Evolutionary conservation across 805 yeast species (phyloP), one percentile per base, ranked within the genome.

Genomic region (Lachancea quebecensis): DNA sequence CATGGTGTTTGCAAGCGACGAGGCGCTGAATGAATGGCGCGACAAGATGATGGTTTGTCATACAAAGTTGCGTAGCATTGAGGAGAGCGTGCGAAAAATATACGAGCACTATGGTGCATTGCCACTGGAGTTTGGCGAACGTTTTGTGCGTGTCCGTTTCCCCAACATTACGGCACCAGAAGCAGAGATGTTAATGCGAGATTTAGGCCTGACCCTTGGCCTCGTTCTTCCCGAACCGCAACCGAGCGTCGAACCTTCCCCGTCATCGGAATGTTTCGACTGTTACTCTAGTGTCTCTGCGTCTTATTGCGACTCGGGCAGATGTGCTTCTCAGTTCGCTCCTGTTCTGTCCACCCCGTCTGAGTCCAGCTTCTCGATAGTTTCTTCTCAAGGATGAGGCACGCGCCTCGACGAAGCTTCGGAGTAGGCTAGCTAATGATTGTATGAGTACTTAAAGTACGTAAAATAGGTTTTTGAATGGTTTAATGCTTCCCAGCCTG

Each of bases 151-250:
- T 51, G 77, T 82, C 11, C 82, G 77, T 58, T 85, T 87, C 66
- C 88, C 91, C 30, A 85, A 83, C 58, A 73, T 83, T 48, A 87
- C 83, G 48, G 64, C 72, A 6, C 67, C 60, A 5, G 78, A 78
- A 52, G 75, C 85, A 53, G 82, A 81, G 53, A 49, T 51, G 16
- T 62, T 85, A 48, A 63, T 84, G 48, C 58, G 70, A 34, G 93
- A 84, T 37, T 69, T 77, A 48, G 83, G 77, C 18, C 76, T 85
- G 6, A 59, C 74, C 1, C 70, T 74, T 10, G 90, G 89, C 2
- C 63, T 72, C 18, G 78, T 83, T 15, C 62, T 65, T 50, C 67
- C 72, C n/a, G 65, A 56, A 35, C 55, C 51, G 16, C 9, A 21
- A 12, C 16, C 11, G 25, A 6, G 33, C 18, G 11, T n/a, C 16